Evolutionary conservation across 192 early-diverging fungal genomes (phyloP).

Genomic region (Polychytrium aggregatum): DNA sequence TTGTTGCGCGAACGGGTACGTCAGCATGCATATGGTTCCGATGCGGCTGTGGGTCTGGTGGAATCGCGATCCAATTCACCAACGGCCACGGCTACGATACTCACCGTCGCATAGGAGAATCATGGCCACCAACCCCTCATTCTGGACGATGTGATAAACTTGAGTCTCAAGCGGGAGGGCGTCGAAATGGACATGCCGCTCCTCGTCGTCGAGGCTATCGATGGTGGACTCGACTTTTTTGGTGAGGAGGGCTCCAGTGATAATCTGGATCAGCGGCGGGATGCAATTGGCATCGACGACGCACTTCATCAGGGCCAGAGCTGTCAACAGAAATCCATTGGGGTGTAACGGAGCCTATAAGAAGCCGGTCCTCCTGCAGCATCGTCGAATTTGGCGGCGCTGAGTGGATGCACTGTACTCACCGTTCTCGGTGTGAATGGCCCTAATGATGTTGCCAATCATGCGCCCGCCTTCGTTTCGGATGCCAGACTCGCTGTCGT

Average conservation of each 20-base stretch:
- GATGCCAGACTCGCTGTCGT: conserved; percentile 36
- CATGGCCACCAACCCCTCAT: conserved; percentile 37
- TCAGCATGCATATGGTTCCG: background rate
- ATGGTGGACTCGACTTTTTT: background rate
- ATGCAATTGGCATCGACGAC: conserved; percentile 29
- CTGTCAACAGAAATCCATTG: conserved; percentile 5
- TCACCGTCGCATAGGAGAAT: conserved; percentile 26
- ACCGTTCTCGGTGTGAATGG: conserved; percentile 24
- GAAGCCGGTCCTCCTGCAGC: too few species aligned
- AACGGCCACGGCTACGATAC: background rate
- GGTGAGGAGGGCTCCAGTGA: conserved; percentile 39
- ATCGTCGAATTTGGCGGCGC: too few species aligned
- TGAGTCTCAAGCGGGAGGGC: conserved; percentile 29
- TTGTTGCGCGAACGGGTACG: background rate
- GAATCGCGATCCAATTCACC: background rate
- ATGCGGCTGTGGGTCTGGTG: background rate
- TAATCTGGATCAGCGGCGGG: conserved; percentile 30
- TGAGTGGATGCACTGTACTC: too few species aligned
- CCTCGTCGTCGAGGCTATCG: conserved; percentile 4
- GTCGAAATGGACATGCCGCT: conserved; percentile 46
- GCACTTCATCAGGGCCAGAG: conserved; percentile 13
- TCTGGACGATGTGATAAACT: conserved; percentile 41
- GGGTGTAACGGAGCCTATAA: too few species aligned
- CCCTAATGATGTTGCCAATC: conserved; percentile 31
- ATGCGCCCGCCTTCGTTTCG: conserved; percentile 41